Evolutionary conservation across 2,329 filamentous ascomycete species (phyloP).

Genomic region (Juglanconis juglandina): DNA sequence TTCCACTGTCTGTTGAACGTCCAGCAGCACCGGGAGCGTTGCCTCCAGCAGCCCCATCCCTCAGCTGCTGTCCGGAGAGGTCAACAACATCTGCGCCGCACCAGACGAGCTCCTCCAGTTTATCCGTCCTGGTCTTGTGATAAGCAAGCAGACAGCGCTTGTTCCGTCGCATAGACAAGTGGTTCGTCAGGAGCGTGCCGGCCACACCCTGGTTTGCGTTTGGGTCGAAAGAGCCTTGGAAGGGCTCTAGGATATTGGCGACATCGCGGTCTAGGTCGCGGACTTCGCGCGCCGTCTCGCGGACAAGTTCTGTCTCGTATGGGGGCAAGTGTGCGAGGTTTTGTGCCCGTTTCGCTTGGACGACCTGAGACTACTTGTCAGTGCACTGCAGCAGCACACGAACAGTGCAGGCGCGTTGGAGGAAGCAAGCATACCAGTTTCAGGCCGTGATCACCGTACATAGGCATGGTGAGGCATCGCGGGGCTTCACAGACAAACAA

Average conservation of each 20-base stretch:
- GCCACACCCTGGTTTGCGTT: conserved; percentile 77
- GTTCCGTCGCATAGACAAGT: conserved; percentile 91
- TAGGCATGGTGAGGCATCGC: conserved; percentile 33
- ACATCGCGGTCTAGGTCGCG: conserved; percentile 90
- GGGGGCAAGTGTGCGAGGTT: conserved; percentile 81
- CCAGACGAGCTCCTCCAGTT: conserved; percentile 93
- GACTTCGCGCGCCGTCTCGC: conserved; percentile 83
- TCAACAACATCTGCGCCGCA: conserved; percentile 80
- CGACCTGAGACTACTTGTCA: conserved; percentile 56
- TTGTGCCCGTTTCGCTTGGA: conserved; percentile 93
- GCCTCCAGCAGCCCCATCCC: conserved; percentile 34
- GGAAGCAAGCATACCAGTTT: conserved; percentile 63
- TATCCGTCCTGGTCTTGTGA: conserved; percentile 84
- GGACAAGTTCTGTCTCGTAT: conserved; percentile 89
- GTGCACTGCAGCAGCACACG: conserved; percentile 19
- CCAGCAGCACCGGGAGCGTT: conserved; percentile 32
- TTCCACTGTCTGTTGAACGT: conserved; percentile 43
- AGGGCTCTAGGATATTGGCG: conserved; percentile 72
- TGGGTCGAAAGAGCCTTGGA: conserved; percentile 82
- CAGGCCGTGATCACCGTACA: conserved; percentile 86
- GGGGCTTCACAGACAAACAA: neutral
- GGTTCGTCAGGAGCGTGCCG: conserved; percentile 86
- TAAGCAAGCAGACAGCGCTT: conserved; percentile 95
- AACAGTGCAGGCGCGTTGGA: neutral
- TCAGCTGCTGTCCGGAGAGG: conserved; percentile 55